Base-by-base conservation (phyloP, 371 early-diverging fungal genomes). In the Capniomyces stellatus region DNA sequence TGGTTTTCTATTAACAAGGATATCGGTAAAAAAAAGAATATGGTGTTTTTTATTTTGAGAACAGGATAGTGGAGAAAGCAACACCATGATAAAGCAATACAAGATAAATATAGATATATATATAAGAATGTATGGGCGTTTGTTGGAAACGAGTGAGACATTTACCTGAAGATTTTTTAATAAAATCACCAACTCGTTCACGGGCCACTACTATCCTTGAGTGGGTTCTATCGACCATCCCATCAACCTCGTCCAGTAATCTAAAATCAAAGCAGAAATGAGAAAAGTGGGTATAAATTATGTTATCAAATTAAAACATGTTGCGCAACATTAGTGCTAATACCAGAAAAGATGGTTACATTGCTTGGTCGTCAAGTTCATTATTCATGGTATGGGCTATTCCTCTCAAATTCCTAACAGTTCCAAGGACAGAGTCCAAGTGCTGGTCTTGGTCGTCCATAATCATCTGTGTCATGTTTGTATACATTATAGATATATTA, bases 401-500 rank as follows among this genome's bases (percentile, higher is more conserved):
- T 42, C 78, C 81, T 35, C 73, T 71, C 56, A 80, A 54, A 51
- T 74, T 76, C 28, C 70, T 63, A 29, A 80, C 76, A 0, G 81
- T 79, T 46, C 63, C 68, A 22, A 70, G 49, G 41, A 80, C 75
- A 6, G 71, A 63, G 41, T 76, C 79, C 47, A 80, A 56, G 54
- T 79, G 79, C 50, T 67, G 52, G 57, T 80, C 79, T 63, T 80
- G 81, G 50, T 74, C 62, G 51, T 66, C 61, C 63, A 80, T 69
- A 43, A 79, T 59, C 51, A 64, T 49, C 56, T 67, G 35, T n/a
- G n/a, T n/a, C n/a, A 41, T 41, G 18, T 41, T 18, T 21, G 41
- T 18, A 41, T 41, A 41, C 18, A 41, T n/a, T n/a, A n/a, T n/a
- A n/a, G n/a, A n/a, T n/a, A n/a, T n/a, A n/a, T n/a, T n/a, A n/a